A percentile compares a stretch with the other conserved stretches of the same genome.
Evolutionary conservation across 2,329 filamentous ascomycete genomes (phyloP).

Genomic region (Hypoxylon sp.): DNA sequence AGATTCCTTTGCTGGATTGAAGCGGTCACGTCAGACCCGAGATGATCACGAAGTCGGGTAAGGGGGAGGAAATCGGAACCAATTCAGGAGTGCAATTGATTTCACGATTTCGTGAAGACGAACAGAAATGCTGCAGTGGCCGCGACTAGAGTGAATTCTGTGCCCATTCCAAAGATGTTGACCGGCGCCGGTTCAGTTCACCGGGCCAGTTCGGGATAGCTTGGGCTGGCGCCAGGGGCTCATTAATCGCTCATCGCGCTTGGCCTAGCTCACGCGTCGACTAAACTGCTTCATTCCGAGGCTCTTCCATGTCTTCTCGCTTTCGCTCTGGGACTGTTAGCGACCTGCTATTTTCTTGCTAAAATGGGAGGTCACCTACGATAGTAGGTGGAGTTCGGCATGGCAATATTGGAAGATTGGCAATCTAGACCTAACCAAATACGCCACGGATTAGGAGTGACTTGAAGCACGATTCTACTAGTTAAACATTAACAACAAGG

Average conservation of each 20-base stretch:
- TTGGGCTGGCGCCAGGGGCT: background rate
- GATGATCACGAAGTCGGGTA: too few relatives aligned
- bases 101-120: background rate
- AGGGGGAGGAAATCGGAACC: background rate
- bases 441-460: background rate
- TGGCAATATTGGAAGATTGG: background rate
- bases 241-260: background rate
- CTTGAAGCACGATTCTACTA: background rate
- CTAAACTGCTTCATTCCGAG: background rate
- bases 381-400: background rate
- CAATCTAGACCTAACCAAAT: too few relatives aligned
- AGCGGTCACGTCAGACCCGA: background rate
- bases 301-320: background rate
- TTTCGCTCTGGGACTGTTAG: background rate
- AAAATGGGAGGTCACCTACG: background rate
- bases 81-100: background rate
- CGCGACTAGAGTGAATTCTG: background rate
- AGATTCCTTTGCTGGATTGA: background rate
- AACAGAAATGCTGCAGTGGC: too few relatives aligned
- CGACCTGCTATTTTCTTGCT: background rate
- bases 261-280: background rate
- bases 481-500: background rate
- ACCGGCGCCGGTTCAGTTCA: background rate
- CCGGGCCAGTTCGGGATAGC: background rate
- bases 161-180: background rate